Evolutionary conservation across 179 eudicot genomes (phyloP).

Genomic region (Camellia oleifera): DNA sequence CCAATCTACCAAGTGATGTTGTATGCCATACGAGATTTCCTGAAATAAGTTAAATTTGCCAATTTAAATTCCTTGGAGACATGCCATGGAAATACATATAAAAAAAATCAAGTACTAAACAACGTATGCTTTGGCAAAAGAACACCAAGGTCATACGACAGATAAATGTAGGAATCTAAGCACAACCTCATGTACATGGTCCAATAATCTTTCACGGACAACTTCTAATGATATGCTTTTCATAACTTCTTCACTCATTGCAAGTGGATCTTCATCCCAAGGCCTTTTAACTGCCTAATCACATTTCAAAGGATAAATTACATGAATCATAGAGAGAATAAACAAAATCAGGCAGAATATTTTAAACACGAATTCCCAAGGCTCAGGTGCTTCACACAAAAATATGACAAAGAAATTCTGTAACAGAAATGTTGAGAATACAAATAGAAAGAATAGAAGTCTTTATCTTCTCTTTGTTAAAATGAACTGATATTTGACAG

Average conservation of each 20-base stretch:
- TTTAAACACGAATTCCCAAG: neutral
- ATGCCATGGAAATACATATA: neutral
- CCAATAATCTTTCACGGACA: constrained; percentile 81
- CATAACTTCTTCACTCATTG: constrained; percentile 94
- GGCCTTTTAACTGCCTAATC: constrained; percentile 80
- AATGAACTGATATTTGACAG: neutral
- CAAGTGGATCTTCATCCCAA: constrained; percentile 95
- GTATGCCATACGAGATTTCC: constrained; percentile 90
- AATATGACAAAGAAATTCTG: neutral
- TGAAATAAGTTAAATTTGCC: constrained; percentile 24
- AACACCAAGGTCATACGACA: neutral
- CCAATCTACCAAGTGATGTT: constrained; percentile 88
- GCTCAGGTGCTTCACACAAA: neutral
- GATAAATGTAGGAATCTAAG: neutral
- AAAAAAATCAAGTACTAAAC: neutral
- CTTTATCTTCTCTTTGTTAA: neutral
- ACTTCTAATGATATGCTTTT: constrained; percentile 89
- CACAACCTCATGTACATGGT: constrained; percentile 87
- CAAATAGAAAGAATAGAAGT: neutral
- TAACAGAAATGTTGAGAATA: neutral
- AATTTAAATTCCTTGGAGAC: neutral
- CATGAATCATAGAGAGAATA: neutral
- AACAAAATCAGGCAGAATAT: neutral
- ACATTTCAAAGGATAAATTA: neutral
- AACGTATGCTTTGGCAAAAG: neutral